Base-by-base conservation (phyloP, 225 moss, liverwort and hornwort species). In the Rhytidiadelphus loreus region DNA sequence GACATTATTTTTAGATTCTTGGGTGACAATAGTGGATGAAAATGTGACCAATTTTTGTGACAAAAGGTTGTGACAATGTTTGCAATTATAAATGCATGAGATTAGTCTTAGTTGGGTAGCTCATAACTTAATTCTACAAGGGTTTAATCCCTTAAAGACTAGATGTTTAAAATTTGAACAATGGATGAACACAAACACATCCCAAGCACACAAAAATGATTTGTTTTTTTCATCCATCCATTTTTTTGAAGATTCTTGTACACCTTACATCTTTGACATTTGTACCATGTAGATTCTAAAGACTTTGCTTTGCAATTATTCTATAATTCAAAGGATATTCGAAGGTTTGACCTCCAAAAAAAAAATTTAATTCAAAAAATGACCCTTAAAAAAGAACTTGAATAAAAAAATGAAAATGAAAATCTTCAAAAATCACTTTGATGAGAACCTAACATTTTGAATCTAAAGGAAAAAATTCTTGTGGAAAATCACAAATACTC, bases 311-410 rank as follows among this genome's bases (percentile, higher is more conserved):
- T 7, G 8, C 4, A 69, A 69, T 39, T 8, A 69, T 7, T 41
- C 1, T 70, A 5, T 25, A 41, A 8, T 41, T 70, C 3, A 24
- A 25, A 70, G 39, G 14, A 1, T 24, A 24, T 1, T 24, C 0
- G 0, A 69, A 70, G 8, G 3, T 25, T 1, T 70, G 0, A 2
- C 2, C 1, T 14, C 8, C 1, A 41, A 41, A 41, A 14, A 0
- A 3, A 25, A 21, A 0, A 23, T 13, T 39, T 69, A 39, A 0
- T 69, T 69, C 0, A 24, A 24, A 19, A 22, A 21, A 37, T 2
- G 37, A 19, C 11, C 6, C 37, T 12, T 37, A 1, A 21, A 37
- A 37, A 13, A 68, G 13, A 6, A 23, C 2, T 23, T n/a, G 4
- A 7, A 68, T 23, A 22, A 21, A 66, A n/a, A 6, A 6, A 21